Base-by-base conservation (phyloP, 441 rosid species). In the Metrosideros polymorpha region DNA sequence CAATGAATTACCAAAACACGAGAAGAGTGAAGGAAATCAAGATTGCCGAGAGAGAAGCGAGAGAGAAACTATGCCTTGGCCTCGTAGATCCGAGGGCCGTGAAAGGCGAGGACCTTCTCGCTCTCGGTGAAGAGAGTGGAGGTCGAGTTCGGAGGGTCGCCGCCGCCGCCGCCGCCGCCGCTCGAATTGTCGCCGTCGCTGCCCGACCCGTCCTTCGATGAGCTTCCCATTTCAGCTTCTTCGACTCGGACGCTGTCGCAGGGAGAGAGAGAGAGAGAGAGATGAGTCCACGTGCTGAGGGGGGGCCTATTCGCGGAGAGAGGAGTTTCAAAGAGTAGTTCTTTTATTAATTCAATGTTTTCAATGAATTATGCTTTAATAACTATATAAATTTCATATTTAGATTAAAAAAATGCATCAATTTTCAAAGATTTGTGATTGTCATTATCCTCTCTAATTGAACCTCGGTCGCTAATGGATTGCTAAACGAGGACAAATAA, bases 11-110 rank as follows among this genome's bases (percentile, higher is more conserved):
- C 51, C 17, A 6, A 85, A 35, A n/a, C 57, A 29, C 30, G 39
- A 56, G 77, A 39, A n/a, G 54, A 79, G n/a, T 83, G 30, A 42
- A 27, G 82, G 39, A 43, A 63, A 57, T 32, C 5, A 25, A 43
- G 82, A 83, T 43, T 3, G 79, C 13, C 39, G 50, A 53, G 75
- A 17, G n/a, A n/a, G 43, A 30, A 49, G 83, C 87, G 86, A 89
- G 71, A 53, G 30, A 22, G 86, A 85, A 61, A 32, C 85, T 84
- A 43, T 93, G 92, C 99, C 99, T 98, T 98, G 89, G 99, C 99
- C 89, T 95, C 98, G 90, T 98, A 98, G 92, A 98, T 94, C 92
- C 98, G 96, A 90, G 98, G 99, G 56, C 99, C 99, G 90, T 98
- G 99, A 91, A 93, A 98, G 59, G 99, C 99, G 79, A 98, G 97